Base-by-base conservation (phyloP, 345 rosid species). In the Clausena lansium region DNA sequence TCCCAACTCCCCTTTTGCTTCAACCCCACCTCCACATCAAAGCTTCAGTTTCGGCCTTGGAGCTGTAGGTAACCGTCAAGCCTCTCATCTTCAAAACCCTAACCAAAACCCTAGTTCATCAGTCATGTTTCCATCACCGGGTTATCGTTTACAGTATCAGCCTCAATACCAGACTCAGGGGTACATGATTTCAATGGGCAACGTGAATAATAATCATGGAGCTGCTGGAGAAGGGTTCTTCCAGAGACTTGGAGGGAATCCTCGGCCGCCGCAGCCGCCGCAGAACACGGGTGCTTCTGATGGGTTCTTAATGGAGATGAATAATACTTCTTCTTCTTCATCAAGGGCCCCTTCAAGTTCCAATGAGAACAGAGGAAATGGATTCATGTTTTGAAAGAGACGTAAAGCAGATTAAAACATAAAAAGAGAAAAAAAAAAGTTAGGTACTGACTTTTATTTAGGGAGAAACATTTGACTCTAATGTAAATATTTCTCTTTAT, bases 1-100 rank as follows among this genome's bases (percentile, higher is more conserved):
- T 19, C 98, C 98, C 8, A 84, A 81, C 5, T 88, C 92, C 19
- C 87, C 92, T 27, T 91, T 90, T 41, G 84, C 90, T 0, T 52
- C 70, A 3, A 59, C 90, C 1, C 87, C 87, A n/a, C 50, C 81
- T 0, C 67, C 78, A 28, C 68, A 22, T 8, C 33, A 81, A 9
- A 71, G n/a, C 63, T 77, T 74, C 45, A 67, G 81, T 32, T 83
- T 84, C 36, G 83, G 82, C 65, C 55, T 76, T 1, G 85, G 74
- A 4, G 38, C 32, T 0, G 58, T 32, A 1, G 58, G 73, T 28
- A 68, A 70, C 10, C 87, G 77, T 47, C 87, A 82, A 45, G 70
- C 70, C 1, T 76, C 80, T 17, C 33, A 33, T 45, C 74, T 22
- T 9, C 39, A 36, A 11, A 77, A 76, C 70, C 83, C 79, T 15